A percentile compares a stretch with the other conserved stretches of the same genome.
These are phyloP conservation scores for Tolypocladium capitatum DNA, from an alignment of 2,329 filamentous ascomycete genomes.

Conservation along the genomic window DNA sequence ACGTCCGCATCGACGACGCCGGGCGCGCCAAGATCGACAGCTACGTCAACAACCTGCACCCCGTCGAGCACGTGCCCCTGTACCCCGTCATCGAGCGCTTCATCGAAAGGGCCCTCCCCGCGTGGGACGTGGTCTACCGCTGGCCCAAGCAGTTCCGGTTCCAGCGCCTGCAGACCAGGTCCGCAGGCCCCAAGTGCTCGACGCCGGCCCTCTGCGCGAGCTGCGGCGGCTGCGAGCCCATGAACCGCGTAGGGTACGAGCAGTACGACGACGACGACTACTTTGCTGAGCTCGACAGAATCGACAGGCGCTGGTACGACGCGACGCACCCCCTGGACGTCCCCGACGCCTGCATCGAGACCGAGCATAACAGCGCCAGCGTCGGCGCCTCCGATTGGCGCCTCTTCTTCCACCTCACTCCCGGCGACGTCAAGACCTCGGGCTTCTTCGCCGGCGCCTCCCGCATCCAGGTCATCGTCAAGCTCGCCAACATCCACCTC, in stretches of 20 bases:
- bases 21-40: conserved; percentile 27
- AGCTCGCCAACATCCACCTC: conserved; percentile 48
- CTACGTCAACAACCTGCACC: conserved; percentile 43
- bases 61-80: conserved; percentile 20
- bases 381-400: too few species aligned
- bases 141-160: conserved; percentile 16
- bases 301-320: conserved; percentile 14
- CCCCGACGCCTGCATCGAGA: conserved; percentile 4
- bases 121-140: conserved; percentile 28
- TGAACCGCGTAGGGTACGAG: conserved; percentile 11
- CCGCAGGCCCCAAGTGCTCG: conserved; percentile 9
- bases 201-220: conserved; percentile 7
- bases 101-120: conserved; percentile 26
- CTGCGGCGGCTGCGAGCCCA: conserved; percentile 5
- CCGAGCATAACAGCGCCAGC: too few species aligned
- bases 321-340: conserved; percentile 11
- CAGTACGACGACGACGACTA: conserved; percentile 1
- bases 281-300: conserved; percentile 3
- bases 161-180: conserved; percentile 10
- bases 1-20: conserved; percentile 27
- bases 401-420: not conserved
- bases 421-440: conserved; percentile 11
- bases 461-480: conserved; percentile 48
- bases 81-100: conserved; percentile 28
- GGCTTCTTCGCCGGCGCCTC: conserved; percentile 16